Base-by-base conservation (phyloP, 768 basidiomycete genomes). In the Tricholoma terreum region DNA sequence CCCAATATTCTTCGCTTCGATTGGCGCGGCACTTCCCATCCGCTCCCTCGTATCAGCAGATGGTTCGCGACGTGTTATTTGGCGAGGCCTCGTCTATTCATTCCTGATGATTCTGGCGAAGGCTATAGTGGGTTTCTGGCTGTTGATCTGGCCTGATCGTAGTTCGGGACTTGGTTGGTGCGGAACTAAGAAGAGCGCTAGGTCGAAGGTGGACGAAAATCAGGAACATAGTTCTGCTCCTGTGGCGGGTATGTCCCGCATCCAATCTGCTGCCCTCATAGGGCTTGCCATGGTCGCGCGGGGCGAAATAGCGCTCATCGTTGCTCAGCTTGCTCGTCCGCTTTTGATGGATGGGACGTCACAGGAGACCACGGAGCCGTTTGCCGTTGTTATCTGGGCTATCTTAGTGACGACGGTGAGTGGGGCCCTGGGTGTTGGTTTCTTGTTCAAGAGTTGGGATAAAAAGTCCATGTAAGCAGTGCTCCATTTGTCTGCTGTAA, bases 1-100 rank as follows among this genome's bases (percentile, higher is more conserved):
- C 0, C 87, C 88, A 1, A 65, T 88, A 2, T 89, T 89, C 74
- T 89, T 89, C 59, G 83, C 80, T 6, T 84, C 83, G 35, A 84
- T 89, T 45, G 87, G 86, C 1, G 75, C 72, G 49, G 75, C 82
- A 0, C 77, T 87, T 49, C 85, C 84, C 1, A 70, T 79, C 46
- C 67, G 74, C 7, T 67, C 74, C 11, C 65, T 79, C 17, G 71
- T 75, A 42, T 65, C 69, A 4, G 79, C 83, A 36, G 64, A 79
- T 75, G 27, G 65, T 2, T 68, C 70, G 7, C 67, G 67, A 51
- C 58, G 69, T 58, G 68, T 69, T 66, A 73, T 65, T 15, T 86
- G 85, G 84, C 70, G 77, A 46, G 84, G 85, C 2, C 60, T 86
- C 33, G 65, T 85, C 30, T 86, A 84, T 67, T 72, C 83, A 0